Evolutionary conservation across 169 alveolate species (phyloP).

Genomic region (Amoebophrya sp.): DNA sequence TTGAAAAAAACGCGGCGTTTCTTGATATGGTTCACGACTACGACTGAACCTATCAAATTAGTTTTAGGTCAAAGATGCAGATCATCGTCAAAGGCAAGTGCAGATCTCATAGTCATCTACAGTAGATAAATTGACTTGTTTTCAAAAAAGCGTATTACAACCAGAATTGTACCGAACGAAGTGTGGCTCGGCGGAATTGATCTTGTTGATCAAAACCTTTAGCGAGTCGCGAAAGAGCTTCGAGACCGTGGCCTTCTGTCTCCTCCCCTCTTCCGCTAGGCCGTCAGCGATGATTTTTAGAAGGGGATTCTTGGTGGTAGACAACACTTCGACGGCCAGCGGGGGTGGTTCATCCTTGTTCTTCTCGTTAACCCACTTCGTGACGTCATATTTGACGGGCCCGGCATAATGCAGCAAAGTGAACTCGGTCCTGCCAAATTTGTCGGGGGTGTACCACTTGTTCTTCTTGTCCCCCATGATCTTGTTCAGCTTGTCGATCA

Average conservation of each 20-base stretch:
- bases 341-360: conserved; percentile 16
- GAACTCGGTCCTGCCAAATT: not conserved
- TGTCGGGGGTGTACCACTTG: not conserved
- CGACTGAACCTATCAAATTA: no score
- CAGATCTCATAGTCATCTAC: no score
- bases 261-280: not conserved
- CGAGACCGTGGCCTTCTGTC: not conserved
- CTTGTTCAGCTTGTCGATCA: not conserved
- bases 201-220: not conserved
- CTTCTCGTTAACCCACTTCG: not conserved
- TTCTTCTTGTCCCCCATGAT: not conserved
- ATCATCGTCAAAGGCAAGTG: no score
- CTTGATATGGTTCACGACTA: no score
- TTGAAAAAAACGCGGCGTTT: no score
- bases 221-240: not conserved
- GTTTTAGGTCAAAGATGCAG: no score
- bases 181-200: no score
- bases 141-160: no score
- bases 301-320: not conserved
- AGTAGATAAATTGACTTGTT: no score
- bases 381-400: not conserved
- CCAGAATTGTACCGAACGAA: no score
- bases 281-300: not conserved
- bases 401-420: not conserved
- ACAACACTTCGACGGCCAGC: no score